A percentile compares a stretch with the other conserved stretches of the same genome.
Conservation (phyloP, 169 alveolate genomes). For the Eimeria necatrix region DNA sequence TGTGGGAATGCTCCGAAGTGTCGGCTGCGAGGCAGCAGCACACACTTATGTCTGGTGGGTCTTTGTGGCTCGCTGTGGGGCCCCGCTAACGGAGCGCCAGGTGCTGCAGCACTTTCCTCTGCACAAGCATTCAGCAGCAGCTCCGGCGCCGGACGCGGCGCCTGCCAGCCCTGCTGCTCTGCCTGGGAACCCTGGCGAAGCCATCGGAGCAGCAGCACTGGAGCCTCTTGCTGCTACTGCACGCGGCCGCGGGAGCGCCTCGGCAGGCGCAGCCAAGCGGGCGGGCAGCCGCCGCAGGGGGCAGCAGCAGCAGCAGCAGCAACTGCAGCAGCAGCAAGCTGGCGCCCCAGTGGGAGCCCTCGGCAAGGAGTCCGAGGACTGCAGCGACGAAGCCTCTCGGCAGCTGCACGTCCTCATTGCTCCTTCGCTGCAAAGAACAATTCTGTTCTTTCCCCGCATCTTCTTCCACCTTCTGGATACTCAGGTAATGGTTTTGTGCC, state of each 20-base stretch:
- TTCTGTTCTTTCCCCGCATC: slow-evolving; percentile 61
- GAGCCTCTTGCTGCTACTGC: background rate
- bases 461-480: slow-evolving; percentile 77
- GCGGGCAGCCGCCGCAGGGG: slow-evolving; percentile 64
- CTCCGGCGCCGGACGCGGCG: background rate
- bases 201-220: slow-evolving; percentile 14
- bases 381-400: slow-evolving; percentile 6
- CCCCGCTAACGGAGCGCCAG: slow-evolving; percentile 26
- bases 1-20: slow-evolving; percentile 73
- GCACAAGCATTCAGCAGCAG: slow-evolving; percentile 9
- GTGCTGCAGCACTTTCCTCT: slow-evolving; percentile 55
- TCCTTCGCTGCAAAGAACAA: slow-evolving; percentile 56
- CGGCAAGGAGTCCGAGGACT: background rate
- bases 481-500: slow-evolving; percentile 1
- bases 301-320: slow-evolving; percentile 63
- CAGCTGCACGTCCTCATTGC: slow-evolving; percentile 57
- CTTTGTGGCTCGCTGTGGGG: slow-evolving; percentile 68
- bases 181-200: background rate
- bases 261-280: slow-evolving; percentile 47
- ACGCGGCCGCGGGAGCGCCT: background rate
- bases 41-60: slow-evolving; percentile 77
- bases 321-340: slow-evolving; percentile 16
- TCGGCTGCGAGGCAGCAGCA: slow-evolving; percentile 71
- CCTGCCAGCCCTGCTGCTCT: background rate
- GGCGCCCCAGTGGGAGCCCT: background rate